Evolutionary conservation across 805 yeast genomes (phyloP).

Genomic region (Metschnikowia lunata): DNA sequence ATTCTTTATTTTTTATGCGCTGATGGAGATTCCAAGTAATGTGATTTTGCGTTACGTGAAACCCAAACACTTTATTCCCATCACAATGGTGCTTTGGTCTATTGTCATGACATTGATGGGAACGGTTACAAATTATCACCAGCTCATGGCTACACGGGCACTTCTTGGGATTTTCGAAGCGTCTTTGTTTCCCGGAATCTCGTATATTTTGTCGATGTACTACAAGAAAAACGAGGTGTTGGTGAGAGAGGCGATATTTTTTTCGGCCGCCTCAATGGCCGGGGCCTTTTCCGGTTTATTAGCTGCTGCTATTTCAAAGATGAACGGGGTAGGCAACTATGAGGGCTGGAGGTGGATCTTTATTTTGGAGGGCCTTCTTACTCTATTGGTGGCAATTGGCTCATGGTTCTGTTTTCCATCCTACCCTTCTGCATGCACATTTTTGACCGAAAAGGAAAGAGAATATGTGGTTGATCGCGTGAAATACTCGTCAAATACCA

Average conservation of each 20-base stretch:
- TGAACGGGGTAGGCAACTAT: slow-evolving; percentile 33
- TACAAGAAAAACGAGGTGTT: slow-evolving; percentile 64
- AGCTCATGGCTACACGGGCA: slow-evolving; percentile 58
- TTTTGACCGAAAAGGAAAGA: slow-evolving; percentile 11
- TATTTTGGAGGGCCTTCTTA: slow-evolving; percentile 16
- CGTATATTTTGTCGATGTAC: slow-evolving; percentile 63
- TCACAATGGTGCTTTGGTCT: slow-evolving; percentile 58
- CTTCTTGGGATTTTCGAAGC: slow-evolving; percentile 66
- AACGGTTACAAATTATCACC: slow-evolving; percentile 53
- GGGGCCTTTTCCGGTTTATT: slow-evolving; percentile 78
- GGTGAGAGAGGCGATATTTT: slow-evolving; percentile 64
- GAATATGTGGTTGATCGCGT: slow-evolving; percentile 11
- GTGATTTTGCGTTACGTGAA: slow-evolving; percentile 51
- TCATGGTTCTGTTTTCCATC: slow-evolving; percentile 11
- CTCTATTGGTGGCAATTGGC: slow-evolving; percentile 7
- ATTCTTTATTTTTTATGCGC: slow-evolving; percentile 67
- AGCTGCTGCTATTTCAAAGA: slow-evolving; percentile 58
- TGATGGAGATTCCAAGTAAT: slow-evolving; percentile 63
- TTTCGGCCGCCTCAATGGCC: slow-evolving; percentile 66
- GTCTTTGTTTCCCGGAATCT: slow-evolving; percentile 71
- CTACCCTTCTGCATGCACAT: slow-evolving; percentile 10
- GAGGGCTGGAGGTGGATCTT: slow-evolving; percentile 19
- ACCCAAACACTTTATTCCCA: slow-evolving; percentile 63
- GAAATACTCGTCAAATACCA: slow-evolving; percentile 7
- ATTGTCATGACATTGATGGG: slow-evolving; percentile 64